These are phyloP conservation scores for Chlamydomonas applanata DNA, from an alignment of 139 green algal species.

Conservation along the genomic window DNA sequence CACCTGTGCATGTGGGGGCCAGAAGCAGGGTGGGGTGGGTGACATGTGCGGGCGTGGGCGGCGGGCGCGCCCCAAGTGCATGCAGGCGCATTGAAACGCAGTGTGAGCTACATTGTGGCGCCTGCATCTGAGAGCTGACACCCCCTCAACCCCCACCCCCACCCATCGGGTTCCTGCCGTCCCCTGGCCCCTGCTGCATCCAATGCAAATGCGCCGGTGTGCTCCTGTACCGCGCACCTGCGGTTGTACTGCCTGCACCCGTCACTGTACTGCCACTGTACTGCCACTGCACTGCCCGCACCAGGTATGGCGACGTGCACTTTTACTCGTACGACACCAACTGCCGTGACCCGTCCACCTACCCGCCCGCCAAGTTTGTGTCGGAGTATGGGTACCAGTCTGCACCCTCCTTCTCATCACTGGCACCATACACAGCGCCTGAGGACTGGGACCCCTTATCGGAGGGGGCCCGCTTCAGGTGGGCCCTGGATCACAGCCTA, in stretches of 20 bases:
- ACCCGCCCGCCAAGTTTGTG: constrained; percentile 64
- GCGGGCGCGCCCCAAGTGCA: too few species aligned
- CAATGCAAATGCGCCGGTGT: background rate
- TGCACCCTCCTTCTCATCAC: constrained; percentile 33
- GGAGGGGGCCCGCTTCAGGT: constrained; percentile 27
- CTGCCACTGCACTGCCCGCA: constrained; percentile 2
- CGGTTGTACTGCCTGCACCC: too few species aligned
- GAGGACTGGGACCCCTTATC: constrained; percentile 16
- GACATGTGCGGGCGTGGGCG: too few species aligned
- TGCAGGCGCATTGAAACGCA: too few species aligned
- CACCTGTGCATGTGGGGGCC: too few species aligned
- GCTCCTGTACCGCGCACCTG: too few species aligned
- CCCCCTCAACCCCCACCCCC: background rate
- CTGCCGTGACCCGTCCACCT: constrained; percentile 41
- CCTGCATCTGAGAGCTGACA: too few species aligned
- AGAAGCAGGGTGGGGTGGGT: too few species aligned
- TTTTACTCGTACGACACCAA: constrained; percentile 73
- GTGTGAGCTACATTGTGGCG: too few species aligned
- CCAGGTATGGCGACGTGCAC: constrained; percentile 68
- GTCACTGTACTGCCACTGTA: background rate
- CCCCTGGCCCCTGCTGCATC: background rate
- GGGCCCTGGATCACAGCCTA: too few species aligned
- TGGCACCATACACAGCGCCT: constrained; percentile 8
- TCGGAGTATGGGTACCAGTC: constrained; percentile 66
- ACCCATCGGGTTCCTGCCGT: background rate